These are phyloP conservation scores for Thermochaetoides thermophila DNA, from an alignment of 495 filamentous ascomycete genomes.

Conservation along the genomic window DNA sequence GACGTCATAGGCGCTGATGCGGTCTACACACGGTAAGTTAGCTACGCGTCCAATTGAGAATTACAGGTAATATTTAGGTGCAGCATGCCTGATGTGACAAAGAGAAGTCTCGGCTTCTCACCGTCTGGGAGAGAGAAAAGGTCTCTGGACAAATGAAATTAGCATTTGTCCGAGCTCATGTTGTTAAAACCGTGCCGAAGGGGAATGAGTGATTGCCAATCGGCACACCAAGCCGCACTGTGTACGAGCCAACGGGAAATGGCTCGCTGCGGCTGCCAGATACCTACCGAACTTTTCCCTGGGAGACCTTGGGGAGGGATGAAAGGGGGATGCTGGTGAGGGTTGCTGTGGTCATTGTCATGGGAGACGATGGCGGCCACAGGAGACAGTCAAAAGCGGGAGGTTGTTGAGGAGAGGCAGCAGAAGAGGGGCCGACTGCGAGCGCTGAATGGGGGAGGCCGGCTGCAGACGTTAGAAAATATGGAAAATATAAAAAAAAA, in stretches of 20 bases:
- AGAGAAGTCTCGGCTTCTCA: slow-evolving; percentile 62
- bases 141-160: not conserved
- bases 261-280: not conserved
- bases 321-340: slow-evolving; percentile 4
- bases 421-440: too few species aligned
- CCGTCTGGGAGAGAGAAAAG: slow-evolving; percentile 47
- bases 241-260: not conserved
- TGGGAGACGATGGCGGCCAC: not conserved
- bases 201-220: too few species aligned
- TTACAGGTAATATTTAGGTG: slow-evolving; percentile 27
- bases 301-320: slow-evolving; percentile 1
- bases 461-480: too few species aligned
- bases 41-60: not conserved
- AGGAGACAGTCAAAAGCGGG: not conserved
- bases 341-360: not conserved
- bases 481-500: too few species aligned
- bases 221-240: not conserved
- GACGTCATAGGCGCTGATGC: slow-evolving; percentile 91
- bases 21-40: slow-evolving; percentile 35
- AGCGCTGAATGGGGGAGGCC: too few species aligned
- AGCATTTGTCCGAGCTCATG: not conserved
- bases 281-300: slow-evolving; percentile 61
- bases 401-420: not conserved
- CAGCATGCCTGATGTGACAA: slow-evolving; percentile 41
- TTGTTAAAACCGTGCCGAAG: too few species aligned